Evolutionary conservation across 352 stramenopile genomes (phyloP).

Genomic region (Phytophthora parvispora): DNA sequence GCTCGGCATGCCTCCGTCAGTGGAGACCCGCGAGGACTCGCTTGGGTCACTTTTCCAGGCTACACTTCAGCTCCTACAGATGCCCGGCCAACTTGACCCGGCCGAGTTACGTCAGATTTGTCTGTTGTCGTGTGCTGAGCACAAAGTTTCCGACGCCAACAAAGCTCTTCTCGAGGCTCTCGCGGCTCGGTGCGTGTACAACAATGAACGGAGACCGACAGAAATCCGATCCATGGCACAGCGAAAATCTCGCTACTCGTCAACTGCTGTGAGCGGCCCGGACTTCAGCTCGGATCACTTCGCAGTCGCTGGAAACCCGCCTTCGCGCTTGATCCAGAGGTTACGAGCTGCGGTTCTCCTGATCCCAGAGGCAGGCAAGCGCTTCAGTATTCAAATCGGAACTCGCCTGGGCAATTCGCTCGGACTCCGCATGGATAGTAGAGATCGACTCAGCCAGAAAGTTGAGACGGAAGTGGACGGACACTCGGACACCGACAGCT

Average conservation of each 20-base stretch:
- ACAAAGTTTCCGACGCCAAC: constrained; percentile 33
- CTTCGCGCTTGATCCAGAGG: constrained; percentile 25
- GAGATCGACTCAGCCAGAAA: constrained; percentile 16
- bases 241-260: constrained; percentile 35
- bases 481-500: constrained; percentile 35
- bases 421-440: constrained; percentile 26
- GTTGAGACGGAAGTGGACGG: constrained; percentile 19
- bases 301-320: neutral
- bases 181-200: constrained; percentile 39
- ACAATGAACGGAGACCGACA: constrained; percentile 24
- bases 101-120: constrained; percentile 45
- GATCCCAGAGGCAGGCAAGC: constrained; percentile 31
- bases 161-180: constrained; percentile 26
- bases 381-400: constrained; percentile 32
- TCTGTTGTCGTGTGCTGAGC: constrained; percentile 38
- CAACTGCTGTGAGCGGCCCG: constrained; percentile 19
- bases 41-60: constrained; percentile 12
- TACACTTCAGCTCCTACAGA: constrained; percentile 31
- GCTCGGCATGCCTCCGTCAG: neutral
- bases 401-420: constrained; percentile 19
- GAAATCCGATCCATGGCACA: constrained; percentile 27
- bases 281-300: constrained; percentile 31
- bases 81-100: constrained; percentile 39
- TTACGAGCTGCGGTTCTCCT: constrained; percentile 14
- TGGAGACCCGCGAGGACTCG: neutral